Percentiles rank a stretch among this genome's conserved stretches.
These are phyloP conservation scores for Basipetospora sp. DNA, from an alignment of 2,329 filamentous ascomycete genomes.

Conservation along the genomic window DNA sequence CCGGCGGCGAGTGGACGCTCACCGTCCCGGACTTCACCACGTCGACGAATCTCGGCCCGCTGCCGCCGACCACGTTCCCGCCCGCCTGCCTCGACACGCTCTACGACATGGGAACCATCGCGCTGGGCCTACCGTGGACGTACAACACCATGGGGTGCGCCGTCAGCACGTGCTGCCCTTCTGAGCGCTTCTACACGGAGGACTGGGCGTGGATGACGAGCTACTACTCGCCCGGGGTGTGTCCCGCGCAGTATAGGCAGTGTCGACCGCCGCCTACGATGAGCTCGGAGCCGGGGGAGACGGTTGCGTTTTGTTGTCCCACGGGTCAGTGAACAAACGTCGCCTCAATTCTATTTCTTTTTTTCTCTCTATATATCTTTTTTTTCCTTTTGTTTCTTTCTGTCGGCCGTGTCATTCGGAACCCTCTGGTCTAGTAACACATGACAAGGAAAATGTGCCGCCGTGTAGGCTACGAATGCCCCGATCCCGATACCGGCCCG, in stretches of 20 bases:
- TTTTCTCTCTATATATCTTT: too few relatives aligned
- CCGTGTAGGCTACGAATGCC: not conserved
- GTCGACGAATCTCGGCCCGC: too few relatives aligned
- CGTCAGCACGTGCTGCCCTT: not conserved
- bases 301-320: not conserved
- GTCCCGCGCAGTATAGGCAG: not conserved
- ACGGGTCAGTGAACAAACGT: not conserved
- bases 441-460: too few relatives aligned
- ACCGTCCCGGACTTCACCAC: too few relatives aligned
- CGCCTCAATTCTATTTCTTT: too few relatives aligned
- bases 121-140: not conserved
- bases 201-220: conserved; percentile 1
- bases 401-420: too few relatives aligned
- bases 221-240: not conserved
- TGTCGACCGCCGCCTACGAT: not conserved
- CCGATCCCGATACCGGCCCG: not conserved
- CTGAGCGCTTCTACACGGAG: not conserved
- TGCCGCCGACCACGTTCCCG: too few relatives aligned
- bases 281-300: not conserved
- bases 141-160: not conserved
- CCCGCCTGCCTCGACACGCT: too few relatives aligned
- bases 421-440: too few relatives aligned
- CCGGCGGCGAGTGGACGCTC: too few relatives aligned
- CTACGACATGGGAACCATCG: too few relatives aligned
- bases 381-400: too few relatives aligned